phyloP scores from a whole-genome alignment of 129 eudicot genomes.

The Flaveria trinervia region DNA sequence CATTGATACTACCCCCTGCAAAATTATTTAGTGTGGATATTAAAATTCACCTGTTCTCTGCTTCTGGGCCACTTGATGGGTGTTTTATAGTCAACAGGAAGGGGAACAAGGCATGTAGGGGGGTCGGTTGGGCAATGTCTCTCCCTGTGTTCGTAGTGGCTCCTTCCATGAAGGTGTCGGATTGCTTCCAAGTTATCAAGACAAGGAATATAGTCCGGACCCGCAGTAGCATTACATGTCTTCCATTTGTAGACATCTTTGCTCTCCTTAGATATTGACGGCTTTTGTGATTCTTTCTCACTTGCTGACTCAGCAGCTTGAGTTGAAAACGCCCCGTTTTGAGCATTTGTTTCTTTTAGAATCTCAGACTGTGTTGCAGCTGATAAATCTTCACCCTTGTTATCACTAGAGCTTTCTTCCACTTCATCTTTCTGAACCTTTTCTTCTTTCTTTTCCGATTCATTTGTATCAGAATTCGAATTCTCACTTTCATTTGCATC shows the following conservation, averaged over 20 bases:
- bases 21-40: background rate
- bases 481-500: conserved; percentile 32
- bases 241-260: conserved; percentile 45
- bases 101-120: conserved; percentile 70
- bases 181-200: conserved; percentile 69
- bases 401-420: conserved; percentile 35
- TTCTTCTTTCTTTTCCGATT: conserved; percentile 34
- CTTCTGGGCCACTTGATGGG: conserved; percentile 65
- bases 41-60: conserved; percentile 56
- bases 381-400: conserved; percentile 36
- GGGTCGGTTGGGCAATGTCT: conserved; percentile 67
- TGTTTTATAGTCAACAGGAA: conserved; percentile 59
- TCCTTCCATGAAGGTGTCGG: conserved; percentile 46
- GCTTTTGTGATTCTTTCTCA: conserved; percentile 49
- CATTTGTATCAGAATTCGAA: conserved; percentile 32
- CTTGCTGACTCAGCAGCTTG: conserved; percentile 64
- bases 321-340: conserved; percentile 60
- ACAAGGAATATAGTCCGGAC: conserved; percentile 72
- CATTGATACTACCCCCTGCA: background rate
- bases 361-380: conserved; percentile 60
- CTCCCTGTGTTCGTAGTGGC: conserved; percentile 67
- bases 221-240: conserved; percentile 61
- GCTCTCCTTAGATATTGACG: conserved; percentile 24
- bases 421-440: conserved; percentile 36
- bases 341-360: conserved; percentile 53